Conservation (phyloP, 2,329 filamentous ascomycete genomes). For the Trichoderma guizhouense region DNA sequence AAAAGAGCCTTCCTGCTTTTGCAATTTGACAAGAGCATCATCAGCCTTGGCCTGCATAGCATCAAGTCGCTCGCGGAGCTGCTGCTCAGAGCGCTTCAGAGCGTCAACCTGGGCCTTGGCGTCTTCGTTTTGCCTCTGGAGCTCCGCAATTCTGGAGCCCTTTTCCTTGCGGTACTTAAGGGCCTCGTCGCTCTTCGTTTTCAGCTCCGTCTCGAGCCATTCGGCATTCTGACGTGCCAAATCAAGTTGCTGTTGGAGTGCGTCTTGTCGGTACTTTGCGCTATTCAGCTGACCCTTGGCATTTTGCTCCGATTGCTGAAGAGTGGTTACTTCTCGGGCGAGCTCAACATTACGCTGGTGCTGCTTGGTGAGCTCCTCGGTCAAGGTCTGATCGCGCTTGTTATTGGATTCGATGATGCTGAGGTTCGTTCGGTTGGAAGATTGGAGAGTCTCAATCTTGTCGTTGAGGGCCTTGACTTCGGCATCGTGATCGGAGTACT, state of each 20-base stretch:
- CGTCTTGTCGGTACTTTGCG: slow-evolving; percentile 87
- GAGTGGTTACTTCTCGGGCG: slow-evolving; percentile 72
- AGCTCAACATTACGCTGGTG: slow-evolving; percentile 85
- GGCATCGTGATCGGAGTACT: slow-evolving; percentile 36
- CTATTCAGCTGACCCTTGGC: slow-evolving; percentile 76
- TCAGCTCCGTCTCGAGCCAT: slow-evolving; percentile 88
- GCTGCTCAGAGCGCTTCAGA: slow-evolving; percentile 73
- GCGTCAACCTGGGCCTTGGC: slow-evolving; percentile 72
- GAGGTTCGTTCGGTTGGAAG: slow-evolving; percentile 86
- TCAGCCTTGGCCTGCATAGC: slow-evolving; percentile 85
- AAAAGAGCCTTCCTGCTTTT: slow-evolving; percentile 80
- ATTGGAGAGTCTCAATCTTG: slow-evolving; percentile 82
- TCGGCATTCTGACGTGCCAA: slow-evolving; percentile 86
- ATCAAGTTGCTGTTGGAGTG: slow-evolving; percentile 84
- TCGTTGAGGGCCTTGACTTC: slow-evolving; percentile 74
- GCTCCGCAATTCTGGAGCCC: slow-evolving; percentile 79
- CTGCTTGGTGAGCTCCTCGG: slow-evolving; percentile 81
- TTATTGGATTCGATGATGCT: slow-evolving; percentile 88
- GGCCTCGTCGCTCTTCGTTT: slow-evolving; percentile 82
- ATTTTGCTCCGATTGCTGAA: slow-evolving; percentile 81
- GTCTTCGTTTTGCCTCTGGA: slow-evolving; percentile 87
- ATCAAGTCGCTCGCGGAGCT: slow-evolving; percentile 75
- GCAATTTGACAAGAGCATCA: slow-evolving; percentile 74
- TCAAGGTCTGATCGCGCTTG: slow-evolving; percentile 77
- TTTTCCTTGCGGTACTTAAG: slow-evolving; percentile 94